These are phyloP conservation scores for Poa pratensis DNA, from an alignment of 176 grass and related monocot species.

Conservation along the genomic window DNA sequence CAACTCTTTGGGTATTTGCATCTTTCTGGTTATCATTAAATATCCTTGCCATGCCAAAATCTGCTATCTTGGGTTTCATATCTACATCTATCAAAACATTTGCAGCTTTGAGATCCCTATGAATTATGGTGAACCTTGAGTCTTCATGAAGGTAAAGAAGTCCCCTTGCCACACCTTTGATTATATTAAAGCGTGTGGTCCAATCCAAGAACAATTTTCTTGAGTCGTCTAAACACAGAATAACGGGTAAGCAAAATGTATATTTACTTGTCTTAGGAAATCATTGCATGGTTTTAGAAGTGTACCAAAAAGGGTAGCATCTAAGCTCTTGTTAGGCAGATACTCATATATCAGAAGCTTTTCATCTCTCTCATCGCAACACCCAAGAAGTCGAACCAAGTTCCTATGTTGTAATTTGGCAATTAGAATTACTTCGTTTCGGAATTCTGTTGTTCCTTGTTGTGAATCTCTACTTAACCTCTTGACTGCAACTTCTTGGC, in stretches of 20 bases:
- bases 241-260: neutral
- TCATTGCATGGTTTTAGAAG: neutral
- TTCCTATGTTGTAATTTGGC: neutral
- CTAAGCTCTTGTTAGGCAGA: neutral
- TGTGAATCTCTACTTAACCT: neutral
- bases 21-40: neutral
- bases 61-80: neutral
- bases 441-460: neutral
- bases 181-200: neutral
- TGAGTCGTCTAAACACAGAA: neutral
- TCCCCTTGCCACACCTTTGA: neutral
- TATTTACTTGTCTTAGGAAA: neutral
- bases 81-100: neutral
- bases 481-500: neutral
- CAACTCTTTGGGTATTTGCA: neutral
- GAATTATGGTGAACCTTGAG: neutral
- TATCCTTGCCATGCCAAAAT: neutral
- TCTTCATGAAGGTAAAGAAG: neutral
- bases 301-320: neutral
- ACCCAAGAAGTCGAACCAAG: conserved; percentile 18
- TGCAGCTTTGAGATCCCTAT: neutral
- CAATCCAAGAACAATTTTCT: neutral
- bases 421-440: conserved; percentile 15
- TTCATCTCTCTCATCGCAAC: neutral
- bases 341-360: conserved; percentile 9